A percentile compares a stretch with the other conserved stretches of the same genome.
Evolutionary conservation across 2,329 filamentous ascomycete species (phyloP).

Genomic region (Delphinella strobiligena): DNA sequence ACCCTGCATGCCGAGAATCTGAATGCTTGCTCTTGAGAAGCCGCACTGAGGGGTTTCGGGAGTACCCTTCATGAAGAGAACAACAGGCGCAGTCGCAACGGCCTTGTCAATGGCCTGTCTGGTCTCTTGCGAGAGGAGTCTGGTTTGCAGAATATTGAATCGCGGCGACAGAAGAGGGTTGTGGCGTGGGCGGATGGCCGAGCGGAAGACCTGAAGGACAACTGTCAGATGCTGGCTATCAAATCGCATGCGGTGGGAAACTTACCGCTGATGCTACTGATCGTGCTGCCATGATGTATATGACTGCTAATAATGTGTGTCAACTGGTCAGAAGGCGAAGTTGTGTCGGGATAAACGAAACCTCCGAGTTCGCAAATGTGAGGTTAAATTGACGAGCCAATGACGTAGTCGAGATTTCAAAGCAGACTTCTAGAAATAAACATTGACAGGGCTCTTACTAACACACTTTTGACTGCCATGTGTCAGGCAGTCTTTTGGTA

Average conservation of each 20-base stretch:
- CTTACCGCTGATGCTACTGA: slow-evolving; percentile 9
- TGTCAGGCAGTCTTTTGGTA: too few species aligned
- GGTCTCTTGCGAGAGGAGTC: slow-evolving; percentile 70
- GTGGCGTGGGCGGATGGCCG: slow-evolving; percentile 30
- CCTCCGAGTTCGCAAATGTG: too few species aligned
- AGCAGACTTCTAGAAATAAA: too few species aligned
- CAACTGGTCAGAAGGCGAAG: too few species aligned
- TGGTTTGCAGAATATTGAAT: slow-evolving; percentile 39
- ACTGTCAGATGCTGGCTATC: too few species aligned
- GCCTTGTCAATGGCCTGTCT: slow-evolving; percentile 80
- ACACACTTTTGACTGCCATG: too few species aligned
- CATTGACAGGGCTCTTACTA: too few species aligned
- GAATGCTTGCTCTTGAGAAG: slow-evolving; percentile 88
- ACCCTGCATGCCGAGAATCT: slow-evolving; percentile 88
- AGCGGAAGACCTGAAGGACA: slow-evolving; percentile 30
- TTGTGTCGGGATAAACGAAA: too few species aligned
- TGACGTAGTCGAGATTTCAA: slow-evolving; percentile 1
- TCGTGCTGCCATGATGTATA: slow-evolving; percentile 6
- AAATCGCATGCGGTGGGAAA: background rate
- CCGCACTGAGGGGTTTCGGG: slow-evolving; percentile 93
- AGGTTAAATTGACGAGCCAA: slow-evolving; percentile 2
- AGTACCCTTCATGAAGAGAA: slow-evolving; percentile 99
- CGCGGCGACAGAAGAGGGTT: slow-evolving; percentile 28
- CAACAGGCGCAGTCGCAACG: slow-evolving; percentile 75
- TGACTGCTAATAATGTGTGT: too few species aligned